Percentiles rank a stretch among this genome's conserved stretches.
Conservation (phyloP, 2,329 filamentous ascomycete species). For the Aspergillus versicolor region DNA sequence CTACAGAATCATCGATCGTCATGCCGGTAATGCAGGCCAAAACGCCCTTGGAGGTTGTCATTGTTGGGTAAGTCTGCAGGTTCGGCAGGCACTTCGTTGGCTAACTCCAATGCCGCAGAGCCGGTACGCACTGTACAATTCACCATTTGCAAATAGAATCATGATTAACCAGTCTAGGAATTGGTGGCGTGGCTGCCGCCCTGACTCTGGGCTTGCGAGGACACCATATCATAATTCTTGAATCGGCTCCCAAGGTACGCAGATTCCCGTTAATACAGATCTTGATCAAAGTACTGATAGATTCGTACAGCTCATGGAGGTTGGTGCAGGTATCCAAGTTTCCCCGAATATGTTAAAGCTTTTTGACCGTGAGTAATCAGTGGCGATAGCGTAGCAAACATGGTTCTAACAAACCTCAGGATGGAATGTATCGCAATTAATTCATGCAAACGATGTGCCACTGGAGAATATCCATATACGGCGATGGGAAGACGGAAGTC, state of each 20-base stretch:
- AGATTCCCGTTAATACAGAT: background rate
- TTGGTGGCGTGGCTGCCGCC: constrained; percentile 38
- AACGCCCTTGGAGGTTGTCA: constrained; percentile 30
- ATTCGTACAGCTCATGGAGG: constrained; percentile 40
- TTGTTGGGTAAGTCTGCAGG: constrained; percentile 32
- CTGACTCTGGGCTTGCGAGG: constrained; percentile 34
- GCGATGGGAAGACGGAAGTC: constrained; percentile 34
- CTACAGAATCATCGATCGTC: background rate
- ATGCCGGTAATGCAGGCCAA: constrained; percentile 27
- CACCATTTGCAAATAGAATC: background rate
- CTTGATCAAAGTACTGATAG: constrained; percentile 2
- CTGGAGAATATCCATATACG: constrained; percentile 37
- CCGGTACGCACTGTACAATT: constrained; percentile 24
- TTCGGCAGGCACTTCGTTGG: background rate
- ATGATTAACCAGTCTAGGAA: constrained; percentile 24
- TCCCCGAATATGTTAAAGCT: constrained; percentile 78
- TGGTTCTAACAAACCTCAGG: constrained; percentile 21
- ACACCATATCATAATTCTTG: constrained; percentile 33
- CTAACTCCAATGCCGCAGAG: constrained; percentile 21
- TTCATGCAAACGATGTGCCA: constrained; percentile 34
- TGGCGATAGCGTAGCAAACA: background rate
- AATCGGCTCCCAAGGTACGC: constrained; percentile 35
- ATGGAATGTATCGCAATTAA: constrained; percentile 35
- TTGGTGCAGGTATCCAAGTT: constrained; percentile 80
- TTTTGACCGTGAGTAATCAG: constrained; percentile 54